phyloP scores from a whole-genome alignment of 345 rosid species.

The Ailanthus altissimus region DNA sequence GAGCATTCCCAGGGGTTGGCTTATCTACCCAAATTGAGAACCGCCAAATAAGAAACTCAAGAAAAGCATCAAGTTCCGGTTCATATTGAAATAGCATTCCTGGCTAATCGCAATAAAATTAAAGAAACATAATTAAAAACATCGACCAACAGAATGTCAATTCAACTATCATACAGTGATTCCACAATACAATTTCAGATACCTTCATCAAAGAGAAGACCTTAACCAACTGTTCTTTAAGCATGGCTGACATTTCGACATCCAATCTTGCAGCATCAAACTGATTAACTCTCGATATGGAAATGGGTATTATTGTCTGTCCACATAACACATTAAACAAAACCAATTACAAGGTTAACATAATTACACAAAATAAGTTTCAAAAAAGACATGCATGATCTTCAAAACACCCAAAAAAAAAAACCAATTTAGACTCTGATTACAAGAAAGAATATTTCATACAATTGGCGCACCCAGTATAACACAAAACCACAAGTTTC shows the following conservation, averaged over 20 bases:
- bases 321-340: background rate
- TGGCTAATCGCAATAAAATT: constrained; percentile 75
- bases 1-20: constrained; percentile 97
- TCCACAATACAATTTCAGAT: constrained; percentile 14
- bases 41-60: constrained; percentile 98
- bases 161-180: constrained; percentile 6
- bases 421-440: background rate
- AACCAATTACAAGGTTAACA: background rate
- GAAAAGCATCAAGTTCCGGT: constrained; percentile 99
- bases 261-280: constrained; percentile 95
- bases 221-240: constrained; percentile 92
- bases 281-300: constrained; percentile 92
- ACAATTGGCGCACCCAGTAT: background rate
- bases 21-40: constrained; percentile 99
- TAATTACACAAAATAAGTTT: background rate
- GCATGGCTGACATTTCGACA: constrained; percentile 94
- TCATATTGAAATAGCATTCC: constrained; percentile 98
- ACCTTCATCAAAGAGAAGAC: constrained; percentile 95
- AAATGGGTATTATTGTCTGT: constrained; percentile 66
- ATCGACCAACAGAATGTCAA: background rate
- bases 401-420: background rate
- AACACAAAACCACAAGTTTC: background rate
- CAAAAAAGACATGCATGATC: background rate
- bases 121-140: constrained; percentile 32
- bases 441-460: background rate